phyloP scores from a whole-genome alignment of 2,329 filamentous ascomycete genomes.

The Epichloe bromicola region DNA sequence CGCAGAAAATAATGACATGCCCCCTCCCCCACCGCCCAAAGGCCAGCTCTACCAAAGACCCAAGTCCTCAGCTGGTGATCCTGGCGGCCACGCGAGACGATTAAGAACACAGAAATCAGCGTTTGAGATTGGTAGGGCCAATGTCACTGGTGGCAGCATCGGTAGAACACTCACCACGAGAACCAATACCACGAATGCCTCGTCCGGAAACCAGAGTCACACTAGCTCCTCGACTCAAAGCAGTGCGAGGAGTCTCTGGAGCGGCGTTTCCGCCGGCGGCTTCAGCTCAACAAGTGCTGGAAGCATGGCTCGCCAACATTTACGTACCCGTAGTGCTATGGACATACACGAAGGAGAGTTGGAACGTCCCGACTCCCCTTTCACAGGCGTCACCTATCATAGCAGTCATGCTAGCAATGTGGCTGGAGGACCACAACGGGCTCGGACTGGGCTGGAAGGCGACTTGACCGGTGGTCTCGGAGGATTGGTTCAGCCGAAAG shows the following conservation, averaged over 20 bases:
- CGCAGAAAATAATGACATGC: slow-evolving; percentile 31
- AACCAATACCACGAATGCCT: slow-evolving; percentile 70
- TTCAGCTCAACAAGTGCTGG: slow-evolving; percentile 94
- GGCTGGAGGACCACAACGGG: slow-evolving; percentile 37
- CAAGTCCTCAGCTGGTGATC: slow-evolving; percentile 43
- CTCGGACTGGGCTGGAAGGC: slow-evolving; percentile 51
- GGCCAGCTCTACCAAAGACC: slow-evolving; percentile 37
- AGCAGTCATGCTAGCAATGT: slow-evolving; percentile 62
- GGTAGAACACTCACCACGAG: slow-evolving; percentile 79
- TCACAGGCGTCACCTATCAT: slow-evolving; percentile 79
- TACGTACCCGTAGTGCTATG: slow-evolving; percentile 51
- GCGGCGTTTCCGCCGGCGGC: slow-evolving; percentile 75
- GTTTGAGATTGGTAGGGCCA: slow-evolving; percentile 53
- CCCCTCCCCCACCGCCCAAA: slow-evolving; percentile 55
- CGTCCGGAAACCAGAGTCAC: slow-evolving; percentile 56
- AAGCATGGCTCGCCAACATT: slow-evolving; percentile 70
- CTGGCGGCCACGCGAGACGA: slow-evolving; percentile 28
- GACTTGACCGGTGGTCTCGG: slow-evolving; percentile 61
- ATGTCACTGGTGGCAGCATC: slow-evolving; percentile 30
- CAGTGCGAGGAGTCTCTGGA: slow-evolving; percentile 84
- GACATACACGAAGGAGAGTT: slow-evolving; percentile 43
- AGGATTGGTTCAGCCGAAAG: slow-evolving; percentile 62
- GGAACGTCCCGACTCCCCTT: slow-evolving; percentile 47
- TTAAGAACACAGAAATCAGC: slow-evolving; percentile 59
- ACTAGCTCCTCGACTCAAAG: slow-evolving; percentile 64